Base-by-base conservation (phyloP, 345 rosid species). In the Pseudoturritis turrita region DNA sequence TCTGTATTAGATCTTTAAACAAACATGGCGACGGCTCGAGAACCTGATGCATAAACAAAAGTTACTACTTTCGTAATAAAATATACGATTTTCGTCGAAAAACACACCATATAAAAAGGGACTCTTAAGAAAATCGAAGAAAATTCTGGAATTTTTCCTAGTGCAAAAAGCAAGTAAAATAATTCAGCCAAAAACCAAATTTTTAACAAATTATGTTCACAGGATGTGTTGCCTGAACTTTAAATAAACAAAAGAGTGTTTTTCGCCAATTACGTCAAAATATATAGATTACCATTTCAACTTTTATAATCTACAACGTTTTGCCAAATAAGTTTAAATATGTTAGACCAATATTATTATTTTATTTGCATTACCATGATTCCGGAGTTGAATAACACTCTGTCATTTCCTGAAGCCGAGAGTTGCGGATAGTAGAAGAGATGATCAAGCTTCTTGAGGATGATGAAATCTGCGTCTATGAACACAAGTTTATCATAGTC, bases 21-120 rank as follows among this genome's bases (percentile, higher is more conserved):
- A 70, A n/a, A 53, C 99, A 91, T 57, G 13, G 14, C 0, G 97
- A 94, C 15, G 99, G 97, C 85, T 94, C 99, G 0, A 94, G 39
- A 76, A 76, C 61, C 79, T 76, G 51, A 28, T 50, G 28, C 25
- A 33, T 26, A 9, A 7, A 1, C 12, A 5, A 22, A 11, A 47
- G 10, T 9, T 12, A 46, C 2, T 46, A 64, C 3, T 10, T 5
- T 26, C 6, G 11, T 33, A 9, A 29, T n/a, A 29, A 33, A 10
- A 33, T 33, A 33, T 9, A 33, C 10, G 37, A 8, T 9, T 33
- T 33, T 2, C 37, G 1, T 33, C 37, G 37, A 7, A 9, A 33
- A 7, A 0, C 37, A 8, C 0, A 33, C 10, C 2, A 3, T 2
- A 33, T 7, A 9, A 33, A 33, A 7, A 33, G 11, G 2, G 7